Base-by-base conservation (phyloP, 192 early-diverging fungal genomes). In the Haplosporangium gracile region DNA sequence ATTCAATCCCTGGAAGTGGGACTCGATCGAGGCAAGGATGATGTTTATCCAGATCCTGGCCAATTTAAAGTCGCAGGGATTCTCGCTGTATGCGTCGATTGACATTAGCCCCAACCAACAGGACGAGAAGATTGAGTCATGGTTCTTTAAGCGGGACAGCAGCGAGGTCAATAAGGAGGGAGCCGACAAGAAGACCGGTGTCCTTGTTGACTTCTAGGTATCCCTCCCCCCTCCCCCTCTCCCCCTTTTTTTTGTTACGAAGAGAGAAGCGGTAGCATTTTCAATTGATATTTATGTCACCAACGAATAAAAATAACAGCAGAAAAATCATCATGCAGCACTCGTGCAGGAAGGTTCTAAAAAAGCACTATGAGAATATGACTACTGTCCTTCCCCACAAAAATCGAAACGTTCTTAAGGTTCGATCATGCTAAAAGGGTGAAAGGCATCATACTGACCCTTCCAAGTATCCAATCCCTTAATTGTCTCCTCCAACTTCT, bases 361-460 rank as follows among this genome's bases (percentile, higher is more conserved):
- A 51, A 43, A 16, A 5, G 49, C 4, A 16, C 1, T n/a, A n/a
- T n/a, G 47, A 49, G 49, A 51, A 51, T 18, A 18, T 4, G 4
- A 22, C 49, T 4, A 51, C 20, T 36, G 36, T 2, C 36, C 36
- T 36, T 36, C 36, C 36, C 36, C 36, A 36, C 36, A 9, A 51
- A 51, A 15, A 57, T 20, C 24, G 4, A 24, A 65, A 65, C 10
- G 11, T 7, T 4, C 40, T 71, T 5, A 71, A 40, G 40, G 18
- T 10, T 71, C 70, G 36, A 71, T 71, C 70, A 42, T 71, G 38
- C 40, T 71, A 71, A 71, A 38, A 4, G 72, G 72, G 26, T 74
- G 72, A 53, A 18, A 74, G 24, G 36, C 42, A n/a, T 74, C 72
- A 32, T 74, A 74, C 43, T 74, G 72, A 8, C 72, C 72, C 47